These are phyloP conservation scores for Celoporthe dispersa DNA, from an alignment of 2,329 filamentous ascomycete species.

Conservation along the genomic window DNA sequence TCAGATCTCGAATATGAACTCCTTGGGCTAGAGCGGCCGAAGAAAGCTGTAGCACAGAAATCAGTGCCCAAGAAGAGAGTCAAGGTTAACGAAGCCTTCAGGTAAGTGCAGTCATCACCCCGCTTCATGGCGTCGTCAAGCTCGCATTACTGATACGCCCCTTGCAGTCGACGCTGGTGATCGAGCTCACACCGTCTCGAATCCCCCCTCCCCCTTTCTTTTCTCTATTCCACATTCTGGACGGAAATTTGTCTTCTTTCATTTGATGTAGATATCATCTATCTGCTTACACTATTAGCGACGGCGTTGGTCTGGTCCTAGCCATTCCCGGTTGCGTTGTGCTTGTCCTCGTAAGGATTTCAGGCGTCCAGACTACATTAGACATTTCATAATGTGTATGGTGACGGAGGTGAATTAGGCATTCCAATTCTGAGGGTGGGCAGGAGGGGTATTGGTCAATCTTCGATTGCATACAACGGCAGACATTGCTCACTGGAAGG, in stretches of 20 bases:
- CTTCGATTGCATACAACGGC: background rate
- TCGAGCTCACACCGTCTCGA: background rate
- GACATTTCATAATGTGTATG: background rate
- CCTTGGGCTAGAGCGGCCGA: slow-evolving; percentile 25
- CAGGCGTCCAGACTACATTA: background rate
- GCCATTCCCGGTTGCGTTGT: background rate
- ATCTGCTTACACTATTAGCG: slow-evolving; percentile 3
- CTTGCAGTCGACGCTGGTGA: slow-evolving; percentile 13
- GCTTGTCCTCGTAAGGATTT: background rate
- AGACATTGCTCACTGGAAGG: background rate
- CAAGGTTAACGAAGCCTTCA: slow-evolving; percentile 28
- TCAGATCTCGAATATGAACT: slow-evolving; percentile 31
- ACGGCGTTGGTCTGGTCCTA: slow-evolving; percentile 6
- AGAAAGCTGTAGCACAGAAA: slow-evolving; percentile 20
- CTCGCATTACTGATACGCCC: background rate
- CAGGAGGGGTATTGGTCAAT: background rate
- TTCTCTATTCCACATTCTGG: background rate
- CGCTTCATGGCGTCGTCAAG: background rate
- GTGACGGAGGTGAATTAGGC: background rate
- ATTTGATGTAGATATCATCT: background rate
- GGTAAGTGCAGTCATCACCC: slow-evolving; percentile 10
- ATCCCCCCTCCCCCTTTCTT: background rate
- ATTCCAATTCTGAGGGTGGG: background rate
- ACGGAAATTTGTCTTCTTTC: background rate
- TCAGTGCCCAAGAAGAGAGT: slow-evolving; percentile 18